Conservation (phyloP, 2,329 filamentous ascomycete species). For the Clonostachys sp. region DNA sequence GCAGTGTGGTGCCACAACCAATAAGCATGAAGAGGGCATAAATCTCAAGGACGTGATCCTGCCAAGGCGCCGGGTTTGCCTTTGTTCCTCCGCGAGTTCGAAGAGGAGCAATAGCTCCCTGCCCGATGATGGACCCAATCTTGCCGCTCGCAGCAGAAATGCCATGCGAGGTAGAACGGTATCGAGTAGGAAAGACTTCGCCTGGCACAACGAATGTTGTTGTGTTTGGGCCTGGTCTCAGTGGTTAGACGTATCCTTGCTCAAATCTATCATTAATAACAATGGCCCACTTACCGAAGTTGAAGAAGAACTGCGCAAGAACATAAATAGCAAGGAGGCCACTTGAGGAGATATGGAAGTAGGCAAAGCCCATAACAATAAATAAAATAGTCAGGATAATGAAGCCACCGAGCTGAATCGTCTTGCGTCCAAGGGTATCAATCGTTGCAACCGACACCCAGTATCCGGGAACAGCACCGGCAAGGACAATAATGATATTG, state of each 20-base stretch:
- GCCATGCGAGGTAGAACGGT: slow-evolving; percentile 90
- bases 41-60: slow-evolving; percentile 79
- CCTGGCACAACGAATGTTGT: slow-evolving; percentile 95
- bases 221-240: slow-evolving; percentile 62
- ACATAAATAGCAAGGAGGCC: slow-evolving; percentile 94
- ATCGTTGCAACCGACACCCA: slow-evolving; percentile 86
- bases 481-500: slow-evolving; percentile 82
- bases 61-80: slow-evolving; percentile 94
- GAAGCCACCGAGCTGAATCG: slow-evolving; percentile 95
- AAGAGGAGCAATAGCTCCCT: slow-evolving; percentile 96
- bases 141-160: slow-evolving; percentile 90
- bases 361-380: slow-evolving; percentile 84
- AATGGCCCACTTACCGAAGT: slow-evolving; percentile 60
- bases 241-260: slow-evolving; percentile 1
- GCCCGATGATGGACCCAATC: slow-evolving; percentile 76
- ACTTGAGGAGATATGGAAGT: slow-evolving; percentile 69
- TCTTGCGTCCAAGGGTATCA: slow-evolving; percentile 94
- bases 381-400: slow-evolving; percentile 91
- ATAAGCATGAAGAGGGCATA: slow-evolving; percentile 73
- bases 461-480: slow-evolving; percentile 80
- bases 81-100: slow-evolving; percentile 64
- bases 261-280: background rate
- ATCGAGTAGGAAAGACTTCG: slow-evolving; percentile 92
- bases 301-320: slow-evolving; percentile 96
- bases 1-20: slow-evolving; percentile 70